Evolutionary conservation across 768 basidiomycete genomes (phyloP).

Genomic region (Thelephora aurantiotincta): DNA sequence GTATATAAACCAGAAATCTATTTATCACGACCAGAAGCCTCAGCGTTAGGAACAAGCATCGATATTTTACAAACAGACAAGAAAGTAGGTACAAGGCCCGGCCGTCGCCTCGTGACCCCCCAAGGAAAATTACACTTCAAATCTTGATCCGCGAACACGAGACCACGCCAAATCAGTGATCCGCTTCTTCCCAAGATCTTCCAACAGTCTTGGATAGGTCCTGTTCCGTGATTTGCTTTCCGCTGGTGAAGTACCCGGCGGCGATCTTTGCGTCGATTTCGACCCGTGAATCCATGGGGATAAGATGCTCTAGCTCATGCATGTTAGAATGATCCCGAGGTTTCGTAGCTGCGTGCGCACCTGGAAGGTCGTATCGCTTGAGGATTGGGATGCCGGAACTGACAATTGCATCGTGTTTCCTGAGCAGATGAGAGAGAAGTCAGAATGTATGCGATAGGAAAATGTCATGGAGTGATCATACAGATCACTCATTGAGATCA

Average conservation of each 20-base stretch:
- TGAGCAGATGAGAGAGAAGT: slow-evolving; percentile 12
- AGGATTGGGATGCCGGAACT: slow-evolving; percentile 74
- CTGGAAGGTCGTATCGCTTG: slow-evolving; percentile 79
- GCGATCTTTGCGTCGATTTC: slow-evolving; percentile 97
- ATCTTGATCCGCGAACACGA: too few relatives aligned
- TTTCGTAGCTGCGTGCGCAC: slow-evolving; percentile 19
- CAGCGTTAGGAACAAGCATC: too few relatives aligned
- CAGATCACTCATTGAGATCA: slow-evolving; percentile 90
- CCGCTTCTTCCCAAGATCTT: slow-evolving; percentile 81
- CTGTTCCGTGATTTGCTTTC: slow-evolving; percentile 60
- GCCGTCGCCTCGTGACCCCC: too few relatives aligned
- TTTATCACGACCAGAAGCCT: too few relatives aligned
- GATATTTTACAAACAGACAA: too few relatives aligned
- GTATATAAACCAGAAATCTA: too few relatives aligned
- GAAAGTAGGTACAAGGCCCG: too few relatives aligned
- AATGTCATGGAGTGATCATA: slow-evolving; percentile 15
- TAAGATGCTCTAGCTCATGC: slow-evolving; percentile 48
- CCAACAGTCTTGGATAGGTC: slow-evolving; percentile 82
- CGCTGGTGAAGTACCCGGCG: slow-evolving; percentile 81
- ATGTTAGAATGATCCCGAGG: neutral
- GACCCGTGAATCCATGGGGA: slow-evolving; percentile 80
- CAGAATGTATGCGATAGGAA: neutral
- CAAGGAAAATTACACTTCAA: too few relatives aligned
- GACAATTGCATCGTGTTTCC: slow-evolving; percentile 94
- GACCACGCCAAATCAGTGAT: slow-evolving; percentile 35